Evolutionary conservation across 176 grass and related monocot species (phyloP).

Genomic region (Lolium perenne): DNA sequence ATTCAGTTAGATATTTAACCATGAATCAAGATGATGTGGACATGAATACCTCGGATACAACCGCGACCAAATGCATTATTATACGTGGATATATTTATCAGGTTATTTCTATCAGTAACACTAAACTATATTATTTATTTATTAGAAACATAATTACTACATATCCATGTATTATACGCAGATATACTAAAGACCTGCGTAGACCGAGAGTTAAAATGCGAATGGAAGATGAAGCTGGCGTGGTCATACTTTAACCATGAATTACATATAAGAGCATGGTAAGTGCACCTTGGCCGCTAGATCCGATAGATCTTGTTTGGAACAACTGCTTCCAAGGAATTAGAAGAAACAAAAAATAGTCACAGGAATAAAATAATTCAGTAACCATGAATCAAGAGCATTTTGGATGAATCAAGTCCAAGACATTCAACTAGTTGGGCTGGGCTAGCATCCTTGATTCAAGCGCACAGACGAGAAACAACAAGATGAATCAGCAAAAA

Average conservation of each 20-base stretch:
- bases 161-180: too few relatives aligned
- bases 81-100: too few relatives aligned
- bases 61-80: too few relatives aligned
- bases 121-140: too few relatives aligned
- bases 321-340: slow-evolving; percentile 54
- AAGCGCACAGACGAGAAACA: slow-evolving; percentile 86
- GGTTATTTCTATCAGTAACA: too few relatives aligned
- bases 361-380: slow-evolving; percentile 17
- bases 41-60: too few relatives aligned
- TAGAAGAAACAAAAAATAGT: slow-evolving; percentile 40
- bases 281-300: slow-evolving; percentile 67
- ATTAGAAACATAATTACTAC: too few relatives aligned
- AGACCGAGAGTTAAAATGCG: too few relatives aligned
- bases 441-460: slow-evolving; percentile 90
- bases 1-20: slow-evolving; percentile 4
- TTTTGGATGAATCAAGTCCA: slow-evolving; percentile 95
- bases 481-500: slow-evolving; percentile 94
- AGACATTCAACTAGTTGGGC: slow-evolving; percentile 91
- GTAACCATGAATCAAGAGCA: slow-evolving; percentile 36
- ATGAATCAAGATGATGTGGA: not conserved
- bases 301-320: slow-evolving; percentile 64
- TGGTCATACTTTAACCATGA: too few relatives aligned
- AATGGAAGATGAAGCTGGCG: too few relatives aligned
- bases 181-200: too few relatives aligned
- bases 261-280: slow-evolving; percentile 69